Conservation (phyloP, 2,329 filamentous ascomycete species). For the Ambrosiella beaveri region DNA sequence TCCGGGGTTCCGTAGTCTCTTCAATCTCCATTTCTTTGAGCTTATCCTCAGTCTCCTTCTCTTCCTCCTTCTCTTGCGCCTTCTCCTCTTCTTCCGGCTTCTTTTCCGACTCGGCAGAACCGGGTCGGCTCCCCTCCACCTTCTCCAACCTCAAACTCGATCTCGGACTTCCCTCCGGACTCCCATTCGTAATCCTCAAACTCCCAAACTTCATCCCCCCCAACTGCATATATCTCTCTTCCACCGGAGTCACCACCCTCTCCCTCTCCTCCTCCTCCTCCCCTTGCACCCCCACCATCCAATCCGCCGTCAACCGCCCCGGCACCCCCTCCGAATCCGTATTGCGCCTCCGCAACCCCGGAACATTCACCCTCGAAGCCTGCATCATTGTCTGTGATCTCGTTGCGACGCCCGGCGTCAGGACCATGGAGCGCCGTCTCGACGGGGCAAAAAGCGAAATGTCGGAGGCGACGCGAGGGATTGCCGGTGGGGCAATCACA, state of each 20-base stretch:
- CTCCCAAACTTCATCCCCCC: constrained; percentile 47
- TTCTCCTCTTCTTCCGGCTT: neutral
- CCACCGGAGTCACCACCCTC: constrained; percentile 26
- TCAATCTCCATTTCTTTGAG: neutral
- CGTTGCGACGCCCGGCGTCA: constrained; percentile 33
- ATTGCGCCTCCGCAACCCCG: neutral
- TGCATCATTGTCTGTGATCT: constrained; percentile 17
- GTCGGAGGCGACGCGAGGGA: constrained; percentile 30
- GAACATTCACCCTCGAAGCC: neutral
- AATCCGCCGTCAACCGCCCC: constrained; percentile 14
- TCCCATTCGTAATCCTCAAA: constrained; percentile 43
- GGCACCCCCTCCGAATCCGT: neutral
- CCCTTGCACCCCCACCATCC: constrained; percentile 13
- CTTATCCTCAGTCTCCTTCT: neutral
- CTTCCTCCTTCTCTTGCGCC: neutral
- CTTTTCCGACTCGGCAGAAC: neutral
- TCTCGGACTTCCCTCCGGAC: constrained; percentile 30
- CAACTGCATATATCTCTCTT: constrained; percentile 40
- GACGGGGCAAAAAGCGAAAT: constrained; percentile 30
- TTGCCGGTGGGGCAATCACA: constrained; percentile 15
- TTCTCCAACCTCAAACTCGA: constrained; percentile 14
- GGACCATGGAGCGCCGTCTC: constrained; percentile 30
- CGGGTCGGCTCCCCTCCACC: constrained; percentile 5
- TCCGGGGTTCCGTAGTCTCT: neutral
- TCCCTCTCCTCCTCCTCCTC: neutral